phyloP scores from a whole-genome alignment of 352 stramenopile species.

The Pythium chondricola region DNA sequence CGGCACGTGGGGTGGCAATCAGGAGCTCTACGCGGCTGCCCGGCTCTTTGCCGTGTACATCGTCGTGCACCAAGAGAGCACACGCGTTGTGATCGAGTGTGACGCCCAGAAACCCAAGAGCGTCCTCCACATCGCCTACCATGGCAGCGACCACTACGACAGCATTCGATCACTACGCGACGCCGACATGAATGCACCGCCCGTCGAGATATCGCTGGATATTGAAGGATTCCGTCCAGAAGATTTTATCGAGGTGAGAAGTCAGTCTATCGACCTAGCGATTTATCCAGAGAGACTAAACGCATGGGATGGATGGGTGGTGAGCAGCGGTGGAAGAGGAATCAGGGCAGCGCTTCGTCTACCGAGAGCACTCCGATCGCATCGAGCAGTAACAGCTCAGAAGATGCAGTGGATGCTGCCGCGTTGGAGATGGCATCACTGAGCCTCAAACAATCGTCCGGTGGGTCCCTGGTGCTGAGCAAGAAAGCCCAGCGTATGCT shows the following conservation, averaged over 20 bases:
- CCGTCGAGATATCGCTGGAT: conserved; percentile 44
- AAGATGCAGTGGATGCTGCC: neutral
- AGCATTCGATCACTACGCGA: conserved; percentile 58
- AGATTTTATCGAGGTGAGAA: conserved; percentile 49
- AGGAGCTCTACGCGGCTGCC: conserved; percentile 71
- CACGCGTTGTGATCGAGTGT: conserved; percentile 70
- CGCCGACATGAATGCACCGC: conserved; percentile 23
- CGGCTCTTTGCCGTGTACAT: conserved; percentile 70
- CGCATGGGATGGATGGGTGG: too few relatives aligned
- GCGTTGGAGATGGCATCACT: neutral
- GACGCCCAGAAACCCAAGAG: conserved; percentile 39
- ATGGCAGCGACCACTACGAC: conserved; percentile 80
- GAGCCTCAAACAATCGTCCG: neutral
- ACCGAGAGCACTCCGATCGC: conserved; percentile 8
- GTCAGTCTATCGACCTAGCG: neutral
- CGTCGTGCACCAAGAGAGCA: conserved; percentile 66
- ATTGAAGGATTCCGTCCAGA: conserved; percentile 49
- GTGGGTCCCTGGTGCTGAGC: conserved; percentile 19
- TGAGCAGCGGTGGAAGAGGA: too few relatives aligned
- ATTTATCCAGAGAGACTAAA: too few relatives aligned
- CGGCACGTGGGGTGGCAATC: conserved; percentile 77
- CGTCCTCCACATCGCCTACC: conserved; percentile 59
- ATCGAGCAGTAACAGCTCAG: neutral
- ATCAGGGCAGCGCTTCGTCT: too few relatives aligned
- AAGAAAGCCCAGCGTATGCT: conserved; percentile 21